These are phyloP conservation scores for Colletotrichum somersetense DNA, from an alignment of 2,329 filamentous ascomycete genomes.

Conservation along the genomic window DNA sequence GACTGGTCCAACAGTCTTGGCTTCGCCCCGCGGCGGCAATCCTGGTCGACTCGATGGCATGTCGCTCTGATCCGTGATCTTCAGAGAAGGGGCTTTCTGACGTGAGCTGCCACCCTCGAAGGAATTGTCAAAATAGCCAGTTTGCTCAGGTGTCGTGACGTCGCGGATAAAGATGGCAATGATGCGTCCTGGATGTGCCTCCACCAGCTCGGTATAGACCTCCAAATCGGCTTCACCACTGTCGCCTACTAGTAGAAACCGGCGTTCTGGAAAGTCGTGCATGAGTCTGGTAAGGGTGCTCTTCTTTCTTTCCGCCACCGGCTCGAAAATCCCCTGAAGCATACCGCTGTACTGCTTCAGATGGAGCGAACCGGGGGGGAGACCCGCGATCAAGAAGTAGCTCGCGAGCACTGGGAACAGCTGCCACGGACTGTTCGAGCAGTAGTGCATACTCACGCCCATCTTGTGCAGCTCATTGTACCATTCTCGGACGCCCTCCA, in stretches of 20 bases:
- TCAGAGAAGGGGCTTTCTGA: constrained; percentile 46
- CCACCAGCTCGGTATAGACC: constrained; percentile 93
- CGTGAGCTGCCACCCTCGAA: constrained; percentile 49
- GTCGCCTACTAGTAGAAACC: constrained; percentile 92
- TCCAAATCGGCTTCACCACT: constrained; percentile 97
- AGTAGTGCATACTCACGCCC: constrained; percentile 93
- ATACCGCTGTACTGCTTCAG: constrained; percentile 97
- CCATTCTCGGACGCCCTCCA: constrained; percentile 92
- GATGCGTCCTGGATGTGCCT: constrained; percentile 85
- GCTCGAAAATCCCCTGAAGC: constrained; percentile 98
- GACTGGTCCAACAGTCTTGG: constrained; percentile 52
- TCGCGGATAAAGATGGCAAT: constrained; percentile 94
- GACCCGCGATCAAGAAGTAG: constrained; percentile 83
- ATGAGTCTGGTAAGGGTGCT: constrained; percentile 87
- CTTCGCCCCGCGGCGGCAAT: constrained; percentile 49
- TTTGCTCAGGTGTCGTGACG: constrained; percentile 82
- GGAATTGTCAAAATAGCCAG: constrained; percentile 81
- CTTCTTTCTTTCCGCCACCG: constrained; percentile 94
- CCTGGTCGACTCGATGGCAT: constrained; percentile 47
- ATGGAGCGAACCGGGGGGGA: constrained; percentile 92
- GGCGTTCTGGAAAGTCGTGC: constrained; percentile 88
- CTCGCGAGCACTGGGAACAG: constrained; percentile 89
- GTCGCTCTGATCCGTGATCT: constrained; percentile 41
- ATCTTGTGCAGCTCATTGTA: constrained; percentile 81
- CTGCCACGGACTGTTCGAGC: constrained; percentile 99